These are phyloP conservation scores for Spirogloea muscicola DNA, from an alignment of 139 green algal species.

Conservation along the genomic window DNA sequence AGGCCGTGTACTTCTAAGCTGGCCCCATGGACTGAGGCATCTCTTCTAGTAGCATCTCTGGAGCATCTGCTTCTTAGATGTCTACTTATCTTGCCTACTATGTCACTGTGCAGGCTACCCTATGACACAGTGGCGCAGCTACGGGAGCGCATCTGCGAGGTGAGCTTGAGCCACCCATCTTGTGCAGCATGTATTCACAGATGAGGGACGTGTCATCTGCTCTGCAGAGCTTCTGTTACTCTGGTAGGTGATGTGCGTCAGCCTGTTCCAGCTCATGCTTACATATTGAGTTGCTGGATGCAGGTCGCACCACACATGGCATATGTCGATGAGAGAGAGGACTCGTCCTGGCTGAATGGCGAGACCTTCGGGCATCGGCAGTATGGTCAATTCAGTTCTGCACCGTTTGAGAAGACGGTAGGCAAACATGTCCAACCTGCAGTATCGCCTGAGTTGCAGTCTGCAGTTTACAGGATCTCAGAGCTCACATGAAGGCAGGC, in stretches of 20 bases:
- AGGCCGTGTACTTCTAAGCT: background rate
- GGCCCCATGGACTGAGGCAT: background rate
- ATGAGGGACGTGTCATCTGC: too few species aligned
- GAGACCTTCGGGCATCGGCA: conserved; percentile 53
- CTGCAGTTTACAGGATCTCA: too few species aligned
- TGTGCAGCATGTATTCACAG: too few species aligned
- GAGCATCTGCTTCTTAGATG: background rate
- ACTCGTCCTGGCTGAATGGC: conserved; percentile 76
- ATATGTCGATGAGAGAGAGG: conserved; percentile 61
- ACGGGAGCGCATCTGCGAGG: conserved; percentile 66
- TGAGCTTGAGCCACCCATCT: too few species aligned
- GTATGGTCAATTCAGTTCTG: conserved; percentile 23
- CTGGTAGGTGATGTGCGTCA: too few species aligned
- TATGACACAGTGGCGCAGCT: conserved; percentile 77
- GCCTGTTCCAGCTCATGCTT: too few species aligned
- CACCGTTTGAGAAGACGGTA: conserved; percentile 65
- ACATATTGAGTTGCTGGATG: too few species aligned
- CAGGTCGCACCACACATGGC: conserved; percentile 45
- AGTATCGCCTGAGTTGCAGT: too few species aligned
- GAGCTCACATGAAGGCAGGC: too few species aligned
- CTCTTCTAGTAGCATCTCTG: background rate
- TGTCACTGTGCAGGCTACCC: conserved; percentile 63
- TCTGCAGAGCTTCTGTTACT: too few species aligned
- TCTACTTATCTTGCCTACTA: background rate
- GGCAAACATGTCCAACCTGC: too few species aligned